Evolutionary conservation across 2,329 filamentous ascomycete genomes (phyloP), one percentile per base, ranked within the genome.

Genomic region (Colletotrichum chrysophilum): DNA sequence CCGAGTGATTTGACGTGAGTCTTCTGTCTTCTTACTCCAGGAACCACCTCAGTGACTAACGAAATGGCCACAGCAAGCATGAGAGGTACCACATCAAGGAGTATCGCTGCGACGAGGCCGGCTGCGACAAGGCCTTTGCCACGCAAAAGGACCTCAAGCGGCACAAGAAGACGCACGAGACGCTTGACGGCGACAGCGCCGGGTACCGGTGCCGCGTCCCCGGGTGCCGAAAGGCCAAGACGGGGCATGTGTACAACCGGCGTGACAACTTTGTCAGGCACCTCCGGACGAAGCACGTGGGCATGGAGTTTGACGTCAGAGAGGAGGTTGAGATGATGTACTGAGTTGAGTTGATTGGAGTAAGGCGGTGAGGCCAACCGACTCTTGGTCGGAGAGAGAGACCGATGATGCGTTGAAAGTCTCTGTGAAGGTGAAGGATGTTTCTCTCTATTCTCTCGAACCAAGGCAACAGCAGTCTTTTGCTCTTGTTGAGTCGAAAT

Each of bases 111-210:
- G 55, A 70, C 32, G 61, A 71, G 26, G 28, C 52, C 18, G 72
- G 69, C 52, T 81, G 80, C 70, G 60, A 71, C 43, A 76, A 78
- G 43, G 78, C 77, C 34, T 81, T 81, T 32, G 75, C 79, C 28
- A 81, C 80, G 36, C 76, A 78, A 36, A 81, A 81, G 73, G 80
- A 81, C 73, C 77, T 80, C 18, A 80, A 79, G 77, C 77, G 80
- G 13, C 80, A 81, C 66, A 58, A 74, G 60, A 70, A 58, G 55
- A 78, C 77, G 68, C 77, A 78, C 70, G 72, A 68, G 38, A 77
- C 72, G 30, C 61, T 71, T 66, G 74, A 74, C 61, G 71, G 71
- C 24, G 65, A 72, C 71, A 78, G 74, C 66, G 76, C 72, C n/a
- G 78, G 79, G n/a, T 80, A 79, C 75, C 76, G 74, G 26, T 81